A percentile compares a stretch with the other conserved stretches of the same genome.
These are phyloP conservation scores for Irpex lacteus DNA, from an alignment of 1,284 basidiomycete genomes.

Conservation along the genomic window DNA sequence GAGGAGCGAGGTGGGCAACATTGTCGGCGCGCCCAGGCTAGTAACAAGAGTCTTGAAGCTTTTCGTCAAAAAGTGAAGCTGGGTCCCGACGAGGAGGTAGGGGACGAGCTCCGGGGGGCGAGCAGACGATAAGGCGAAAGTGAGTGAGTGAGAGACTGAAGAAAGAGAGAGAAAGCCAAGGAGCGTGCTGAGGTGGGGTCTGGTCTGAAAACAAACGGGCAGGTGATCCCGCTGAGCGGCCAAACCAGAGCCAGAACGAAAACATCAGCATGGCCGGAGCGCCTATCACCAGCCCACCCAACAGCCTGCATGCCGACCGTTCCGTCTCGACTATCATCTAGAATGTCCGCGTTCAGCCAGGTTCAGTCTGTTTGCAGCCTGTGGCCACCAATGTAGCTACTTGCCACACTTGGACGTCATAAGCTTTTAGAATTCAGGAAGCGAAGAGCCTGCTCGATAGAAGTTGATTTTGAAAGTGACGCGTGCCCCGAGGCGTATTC, in stretches of 20 bases:
- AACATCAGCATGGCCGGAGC: neutral
- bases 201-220: neutral
- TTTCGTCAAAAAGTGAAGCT: neutral
- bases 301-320: neutral
- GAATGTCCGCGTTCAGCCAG: neutral
- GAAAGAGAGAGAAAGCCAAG: neutral
- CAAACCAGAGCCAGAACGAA: neutral
- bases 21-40: conserved; percentile 9
- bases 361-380: too few species aligned
- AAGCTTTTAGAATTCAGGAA: neutral
- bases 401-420: neutral
- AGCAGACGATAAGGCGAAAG: neutral
- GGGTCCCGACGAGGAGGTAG: neutral
- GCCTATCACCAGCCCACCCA: neutral
- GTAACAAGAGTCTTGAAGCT: neutral
- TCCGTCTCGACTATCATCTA: neutral
- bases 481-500: neutral
- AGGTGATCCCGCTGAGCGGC: neutral
- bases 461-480: neutral
- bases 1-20: conserved; percentile 36
- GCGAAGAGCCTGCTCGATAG: neutral
- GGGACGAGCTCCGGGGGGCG: neutral
- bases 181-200: neutral
- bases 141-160: neutral
- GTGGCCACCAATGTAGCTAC: neutral